Percentiles rank a stretch among this genome's conserved stretches.
Conservation (phyloP, 345 rosid genomes). For the Clarkia xantiana region DNA sequence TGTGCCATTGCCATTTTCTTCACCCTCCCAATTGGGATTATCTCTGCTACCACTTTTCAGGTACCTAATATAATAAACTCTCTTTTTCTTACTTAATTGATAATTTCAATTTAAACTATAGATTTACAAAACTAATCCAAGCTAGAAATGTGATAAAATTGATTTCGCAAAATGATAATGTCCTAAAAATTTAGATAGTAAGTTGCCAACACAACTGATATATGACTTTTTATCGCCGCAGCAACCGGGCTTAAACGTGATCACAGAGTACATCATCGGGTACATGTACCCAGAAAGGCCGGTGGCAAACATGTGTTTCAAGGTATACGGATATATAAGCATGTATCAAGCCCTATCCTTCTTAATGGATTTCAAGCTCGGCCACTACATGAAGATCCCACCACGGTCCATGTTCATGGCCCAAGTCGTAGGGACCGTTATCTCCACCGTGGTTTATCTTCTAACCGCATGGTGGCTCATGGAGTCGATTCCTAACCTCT, state of each 20-base stretch:
- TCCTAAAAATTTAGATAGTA: too few species aligned
- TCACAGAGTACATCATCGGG: constrained; percentile 68
- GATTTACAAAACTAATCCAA: not conserved
- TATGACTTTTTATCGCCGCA: constrained; percentile 7
- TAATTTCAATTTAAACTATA: too few species aligned
- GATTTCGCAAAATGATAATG: too few species aligned
- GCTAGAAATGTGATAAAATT: too few species aligned
- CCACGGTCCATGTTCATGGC: constrained; percentile 78
- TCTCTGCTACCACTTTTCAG: constrained; percentile 19
- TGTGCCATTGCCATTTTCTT: constrained; percentile 62
- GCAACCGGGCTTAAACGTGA: constrained; percentile 62
- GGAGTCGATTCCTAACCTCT: constrained; percentile 52
- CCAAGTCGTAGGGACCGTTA: constrained; percentile 54
- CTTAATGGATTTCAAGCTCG: constrained; percentile 61
- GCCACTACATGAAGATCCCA: constrained; percentile 92
- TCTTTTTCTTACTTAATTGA: too few species aligned
- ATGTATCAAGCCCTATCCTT: constrained; percentile 66
- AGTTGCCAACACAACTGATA: too few species aligned
- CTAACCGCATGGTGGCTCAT: constrained; percentile 81
- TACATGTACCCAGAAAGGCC: constrained; percentile 68
- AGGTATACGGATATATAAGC: constrained; percentile 79
- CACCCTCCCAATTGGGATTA: constrained; percentile 72
- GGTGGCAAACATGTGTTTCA: constrained; percentile 89
- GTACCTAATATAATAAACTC: not conserved
- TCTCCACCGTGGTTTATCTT: constrained; percentile 37